Evolutionary conservation across 2,329 filamentous ascomycete species (phyloP), one percentile per base, ranked within the genome.

Genomic region (Periconia sp.): DNA sequence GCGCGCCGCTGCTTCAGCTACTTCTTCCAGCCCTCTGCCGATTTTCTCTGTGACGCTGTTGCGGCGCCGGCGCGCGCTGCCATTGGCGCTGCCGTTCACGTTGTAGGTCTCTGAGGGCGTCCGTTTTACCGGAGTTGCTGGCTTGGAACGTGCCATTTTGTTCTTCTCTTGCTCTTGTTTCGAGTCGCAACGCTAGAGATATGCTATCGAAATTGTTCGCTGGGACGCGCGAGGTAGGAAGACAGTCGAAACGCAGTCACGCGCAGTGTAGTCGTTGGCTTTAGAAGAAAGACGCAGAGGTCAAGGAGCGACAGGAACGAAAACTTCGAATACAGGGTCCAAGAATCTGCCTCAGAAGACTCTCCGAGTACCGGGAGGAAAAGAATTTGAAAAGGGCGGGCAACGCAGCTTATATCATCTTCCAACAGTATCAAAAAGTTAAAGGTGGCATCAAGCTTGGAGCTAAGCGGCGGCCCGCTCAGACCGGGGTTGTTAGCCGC

Each of bases 391-490:
- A 34, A 26, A 25, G 13, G 32, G 24, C 13, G 25, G 19, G 25
- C 16, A 28, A 24, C 7, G n/a, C 29, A 34, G 19, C 37, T 49
- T 49, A 41, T 45, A 45, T 49, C 19, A 40, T 26, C n/a, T 16
- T 43, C 30, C 25, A 16, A 36, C 26, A 32, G 39, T 26, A 13
- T 43, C 25, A 31, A 49, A 54, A 48, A 48, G 43, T 57, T 47
- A 60, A 65, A 55, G 52, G 61, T 65, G 61, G 57, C 61, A 59
- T 65, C 60, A 63, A 59, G 51, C 34, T 40, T 53, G 52, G 46
- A 57, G 50, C 57, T 62, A 60, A 60, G 54, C 58, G 33, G 56
- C 52, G 51, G 49, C 51, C 19, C 39, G 54, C 48, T 48, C 46
- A 40, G 48, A 26, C 48, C 41, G 37, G 23, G 39, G 22, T 32